phyloP scores from a whole-genome alignment of 768 basidiomycete genomes.

The Lyophyllum shimeji region DNA sequence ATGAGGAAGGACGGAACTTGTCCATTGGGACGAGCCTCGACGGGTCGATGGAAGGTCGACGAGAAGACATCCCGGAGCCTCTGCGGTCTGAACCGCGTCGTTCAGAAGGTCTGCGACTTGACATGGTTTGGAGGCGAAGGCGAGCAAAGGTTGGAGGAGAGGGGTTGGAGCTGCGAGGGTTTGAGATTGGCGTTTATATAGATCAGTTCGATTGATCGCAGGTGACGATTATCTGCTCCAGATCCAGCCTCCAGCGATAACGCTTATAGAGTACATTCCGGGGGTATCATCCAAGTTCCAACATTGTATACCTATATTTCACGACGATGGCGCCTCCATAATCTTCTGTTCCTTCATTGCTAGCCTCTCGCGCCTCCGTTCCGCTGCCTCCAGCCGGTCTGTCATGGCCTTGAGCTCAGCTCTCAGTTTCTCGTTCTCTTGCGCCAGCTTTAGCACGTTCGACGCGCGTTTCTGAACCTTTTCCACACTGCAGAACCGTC shows the following conservation, averaged over 20 bases:
- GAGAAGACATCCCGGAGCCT: conserved; percentile 46
- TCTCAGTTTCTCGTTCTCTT: conserved; percentile 80
- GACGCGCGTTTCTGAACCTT: conserved; percentile 71
- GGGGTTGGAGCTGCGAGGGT: conserved; percentile 9
- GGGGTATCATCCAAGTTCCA: background rate
- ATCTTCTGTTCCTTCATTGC: conserved; percentile 28
- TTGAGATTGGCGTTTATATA: conserved; percentile 10
- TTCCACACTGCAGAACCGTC: conserved; percentile 34
- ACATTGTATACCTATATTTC: background rate
- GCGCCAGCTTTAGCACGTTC: conserved; percentile 72
- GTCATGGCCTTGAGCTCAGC: conserved; percentile 75
- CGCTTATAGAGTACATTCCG: background rate
- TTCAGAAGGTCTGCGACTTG: conserved; percentile 47
- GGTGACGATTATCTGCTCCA: conserved; percentile 11
- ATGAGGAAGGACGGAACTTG: conserved; percentile 43
- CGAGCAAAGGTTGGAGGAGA: background rate
- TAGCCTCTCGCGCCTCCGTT: conserved; percentile 55
- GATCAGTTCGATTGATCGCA: conserved; percentile 4
- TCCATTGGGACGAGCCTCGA: conserved; percentile 76
- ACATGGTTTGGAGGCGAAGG: conserved; percentile 19
- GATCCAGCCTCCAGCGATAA: background rate
- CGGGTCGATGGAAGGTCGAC: conserved; percentile 77
- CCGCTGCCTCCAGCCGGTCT: conserved; percentile 72
- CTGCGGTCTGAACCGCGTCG: conserved; percentile 48
- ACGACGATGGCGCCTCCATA: conserved; percentile 17